Conservation (phyloP, 2,329 filamentous ascomycete genomes). For the Fusarium tupiense region DNA sequence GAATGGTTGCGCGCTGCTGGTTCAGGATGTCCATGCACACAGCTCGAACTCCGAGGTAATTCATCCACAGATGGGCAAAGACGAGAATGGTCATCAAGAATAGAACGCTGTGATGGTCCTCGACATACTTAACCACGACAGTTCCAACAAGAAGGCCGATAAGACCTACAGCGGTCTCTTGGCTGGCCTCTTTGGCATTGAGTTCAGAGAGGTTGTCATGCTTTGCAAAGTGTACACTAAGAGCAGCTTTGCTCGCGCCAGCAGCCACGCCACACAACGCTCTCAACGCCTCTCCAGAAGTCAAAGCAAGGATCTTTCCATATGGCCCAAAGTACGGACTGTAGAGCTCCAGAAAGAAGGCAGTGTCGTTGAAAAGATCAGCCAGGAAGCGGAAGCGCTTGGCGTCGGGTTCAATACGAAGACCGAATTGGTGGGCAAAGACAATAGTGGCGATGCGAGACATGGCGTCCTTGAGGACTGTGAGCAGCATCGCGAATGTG, state of each 20-base stretch:
- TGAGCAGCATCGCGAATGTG: slow-evolving; percentile 82
- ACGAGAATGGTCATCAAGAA: slow-evolving; percentile 76
- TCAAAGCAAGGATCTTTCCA: slow-evolving; percentile 61
- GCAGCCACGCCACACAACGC: slow-evolving; percentile 88
- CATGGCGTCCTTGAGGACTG: slow-evolving; percentile 82
- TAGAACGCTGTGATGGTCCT: slow-evolving; percentile 78
- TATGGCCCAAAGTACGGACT: slow-evolving; percentile 74
- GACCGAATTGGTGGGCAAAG: slow-evolving; percentile 85
- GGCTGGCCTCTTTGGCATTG: slow-evolving; percentile 93
- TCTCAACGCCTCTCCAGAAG: slow-evolving; percentile 61
- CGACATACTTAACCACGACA: slow-evolving; percentile 79
- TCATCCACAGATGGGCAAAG: slow-evolving; percentile 80
- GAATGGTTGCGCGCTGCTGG: slow-evolving; percentile 83
- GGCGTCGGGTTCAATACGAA: slow-evolving; percentile 87
- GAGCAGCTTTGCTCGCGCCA: slow-evolving; percentile 86
- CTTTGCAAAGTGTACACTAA: slow-evolving; percentile 91
- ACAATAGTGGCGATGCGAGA: slow-evolving; percentile 85
- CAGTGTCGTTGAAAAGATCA: slow-evolving; percentile 87
- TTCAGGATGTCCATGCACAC: slow-evolving; percentile 89
- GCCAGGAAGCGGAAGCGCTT: slow-evolving; percentile 89
- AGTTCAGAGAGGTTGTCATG: slow-evolving; percentile 90
- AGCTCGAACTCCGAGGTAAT: slow-evolving; percentile 84
- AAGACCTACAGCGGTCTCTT: slow-evolving; percentile 92
- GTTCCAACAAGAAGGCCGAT: slow-evolving; percentile 88
- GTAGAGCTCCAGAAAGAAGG: slow-evolving; percentile 85